Conservation (phyloP, 371 early-diverging fungal species). For the Chytridium lagenaria region DNA sequence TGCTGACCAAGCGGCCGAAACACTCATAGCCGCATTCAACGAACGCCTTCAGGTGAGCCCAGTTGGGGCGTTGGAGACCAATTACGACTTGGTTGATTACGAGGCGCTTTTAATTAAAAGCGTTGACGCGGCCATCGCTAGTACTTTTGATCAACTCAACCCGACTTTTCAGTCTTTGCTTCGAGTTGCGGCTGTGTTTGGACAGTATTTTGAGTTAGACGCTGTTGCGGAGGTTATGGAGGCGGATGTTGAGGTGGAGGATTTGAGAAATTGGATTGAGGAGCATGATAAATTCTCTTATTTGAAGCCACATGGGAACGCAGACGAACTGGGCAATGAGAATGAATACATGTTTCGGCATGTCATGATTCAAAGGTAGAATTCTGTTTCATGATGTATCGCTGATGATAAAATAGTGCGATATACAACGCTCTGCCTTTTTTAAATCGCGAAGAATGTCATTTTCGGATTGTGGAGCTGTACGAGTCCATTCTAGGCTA, state of each 20-base stretch:
- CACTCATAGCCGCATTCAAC: not conserved
- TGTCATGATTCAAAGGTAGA: constrained; percentile 17
- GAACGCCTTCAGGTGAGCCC: not conserved
- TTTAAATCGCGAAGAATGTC: not conserved
- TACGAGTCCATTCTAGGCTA: not conserved
- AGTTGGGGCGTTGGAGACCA: not conserved
- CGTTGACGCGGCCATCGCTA: not conserved
- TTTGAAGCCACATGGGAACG: not conserved
- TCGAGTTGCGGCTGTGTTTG: constrained; percentile 12
- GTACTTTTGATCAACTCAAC: not conserved
- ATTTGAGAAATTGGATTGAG: not conserved
- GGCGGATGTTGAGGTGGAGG: not conserved
- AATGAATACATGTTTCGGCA: constrained; percentile 7
- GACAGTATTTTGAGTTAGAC: constrained; percentile 16
- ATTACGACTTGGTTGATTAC: constrained; percentile 8
- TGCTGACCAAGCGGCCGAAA: not conserved
- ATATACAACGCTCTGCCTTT: constrained; percentile 10
- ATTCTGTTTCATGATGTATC: not conserved
- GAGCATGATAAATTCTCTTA: not conserved
- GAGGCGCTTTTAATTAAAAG: not conserved
- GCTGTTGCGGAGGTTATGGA: not conserved
- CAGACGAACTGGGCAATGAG: not conserved
- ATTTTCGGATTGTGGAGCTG: constrained; percentile 10
- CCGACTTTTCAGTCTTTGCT: constrained; percentile 10
- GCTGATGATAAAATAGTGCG: not conserved